phyloP scores from a whole-genome alignment of 441 rosid species.

The Viola pubescens region DNA sequence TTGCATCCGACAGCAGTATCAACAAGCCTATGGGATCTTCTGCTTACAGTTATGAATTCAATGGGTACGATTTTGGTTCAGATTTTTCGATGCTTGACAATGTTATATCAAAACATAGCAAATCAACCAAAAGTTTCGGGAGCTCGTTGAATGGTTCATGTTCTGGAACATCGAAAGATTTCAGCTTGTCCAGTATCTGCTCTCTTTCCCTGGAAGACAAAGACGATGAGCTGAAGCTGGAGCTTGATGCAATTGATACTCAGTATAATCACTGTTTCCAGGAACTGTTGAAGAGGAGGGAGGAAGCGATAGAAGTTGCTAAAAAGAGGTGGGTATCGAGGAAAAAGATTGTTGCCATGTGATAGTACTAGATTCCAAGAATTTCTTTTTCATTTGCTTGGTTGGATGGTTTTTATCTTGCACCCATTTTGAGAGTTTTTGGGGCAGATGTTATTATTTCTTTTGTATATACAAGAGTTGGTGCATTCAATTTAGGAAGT shows the following conservation, averaged over 20 bases:
- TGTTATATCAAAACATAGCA: constrained; percentile 7
- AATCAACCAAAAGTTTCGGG: constrained; percentile 18
- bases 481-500: too few relatives aligned
- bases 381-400: not conserved
- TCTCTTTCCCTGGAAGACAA: constrained; percentile 23
- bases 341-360: constrained; percentile 25
- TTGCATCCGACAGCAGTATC: constrained; percentile 18
- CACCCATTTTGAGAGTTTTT: not conserved
- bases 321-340: constrained; percentile 43
- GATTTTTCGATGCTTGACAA: constrained; percentile 16
- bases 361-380: constrained; percentile 3
- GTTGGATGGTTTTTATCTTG: not conserved
- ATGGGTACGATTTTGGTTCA: constrained; percentile 8
- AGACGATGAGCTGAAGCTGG: constrained; percentile 41
- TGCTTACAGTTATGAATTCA: constrained; percentile 14
- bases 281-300: constrained; percentile 51
- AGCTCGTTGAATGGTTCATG: constrained; percentile 18
- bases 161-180: constrained; percentile 22
- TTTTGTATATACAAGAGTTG: too few relatives aligned
- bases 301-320: constrained; percentile 49
- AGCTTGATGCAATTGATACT: constrained; percentile 36
- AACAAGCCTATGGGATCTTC: constrained; percentile 26
- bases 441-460: too few relatives aligned
- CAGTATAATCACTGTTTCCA: constrained; percentile 41
- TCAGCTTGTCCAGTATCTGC: constrained; percentile 25